These are phyloP conservation scores for Aegilops longissima DNA, from an alignment of 176 grass and related monocot species.

Conservation along the genomic window DNA sequence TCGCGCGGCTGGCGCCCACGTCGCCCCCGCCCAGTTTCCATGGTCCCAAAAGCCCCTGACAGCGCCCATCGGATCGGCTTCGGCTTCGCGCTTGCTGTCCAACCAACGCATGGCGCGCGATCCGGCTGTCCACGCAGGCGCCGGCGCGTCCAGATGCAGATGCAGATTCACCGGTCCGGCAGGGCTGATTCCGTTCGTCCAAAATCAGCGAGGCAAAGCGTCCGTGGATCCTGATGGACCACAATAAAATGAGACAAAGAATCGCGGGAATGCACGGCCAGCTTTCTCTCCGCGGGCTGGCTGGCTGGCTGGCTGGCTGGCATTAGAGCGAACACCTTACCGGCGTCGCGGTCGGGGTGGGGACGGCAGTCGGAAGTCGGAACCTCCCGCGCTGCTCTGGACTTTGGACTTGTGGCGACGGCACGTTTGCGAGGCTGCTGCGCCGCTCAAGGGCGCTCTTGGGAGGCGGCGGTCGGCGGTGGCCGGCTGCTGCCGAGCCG, in stretches of 20 bases:
- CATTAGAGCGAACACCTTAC: constrained; percentile 33
- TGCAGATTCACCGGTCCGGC: constrained; percentile 25
- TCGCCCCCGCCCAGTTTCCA: constrained; percentile 19
- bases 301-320: background rate
- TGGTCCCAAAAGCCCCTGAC: constrained; percentile 29
- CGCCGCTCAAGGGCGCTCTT: background rate
- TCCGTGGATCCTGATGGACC: background rate
- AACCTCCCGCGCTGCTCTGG: background rate
- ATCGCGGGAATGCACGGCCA: background rate
- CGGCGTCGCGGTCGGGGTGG: background rate
- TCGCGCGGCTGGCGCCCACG: constrained; percentile 29
- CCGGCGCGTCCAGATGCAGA: constrained; percentile 23
- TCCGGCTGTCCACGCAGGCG: constrained; percentile 10
- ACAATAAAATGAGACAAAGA: background rate
- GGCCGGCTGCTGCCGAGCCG: background rate
- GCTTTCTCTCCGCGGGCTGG: background rate
- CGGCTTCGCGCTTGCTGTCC: constrained; percentile 7
- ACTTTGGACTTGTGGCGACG: background rate
- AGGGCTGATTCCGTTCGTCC: background rate
- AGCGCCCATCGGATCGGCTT: background rate
- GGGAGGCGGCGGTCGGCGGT: background rate
- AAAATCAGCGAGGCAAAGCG: background rate
- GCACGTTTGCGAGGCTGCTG: background rate
- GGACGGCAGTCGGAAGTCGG: background rate
- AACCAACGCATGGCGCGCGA: constrained; percentile 12